phyloP scores from a whole-genome alignment of 2,329 filamentous ascomycete species.

The Zymoseptoria brevis region DNA sequence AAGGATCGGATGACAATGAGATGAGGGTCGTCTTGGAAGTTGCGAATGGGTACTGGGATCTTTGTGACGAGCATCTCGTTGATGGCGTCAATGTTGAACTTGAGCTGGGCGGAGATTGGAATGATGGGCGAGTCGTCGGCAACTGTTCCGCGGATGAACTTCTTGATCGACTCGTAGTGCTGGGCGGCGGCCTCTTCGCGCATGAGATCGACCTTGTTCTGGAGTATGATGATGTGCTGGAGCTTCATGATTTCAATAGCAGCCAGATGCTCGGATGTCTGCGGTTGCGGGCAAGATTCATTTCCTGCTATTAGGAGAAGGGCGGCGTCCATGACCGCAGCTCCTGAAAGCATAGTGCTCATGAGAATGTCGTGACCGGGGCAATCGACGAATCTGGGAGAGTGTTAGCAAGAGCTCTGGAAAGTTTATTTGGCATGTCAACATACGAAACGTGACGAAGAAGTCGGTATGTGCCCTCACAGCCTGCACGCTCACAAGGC shows the following conservation, averaged over 20 bases:
- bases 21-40: constrained; percentile 86
- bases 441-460: constrained; percentile 87
- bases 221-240: constrained; percentile 97
- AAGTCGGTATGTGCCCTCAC: constrained; percentile 76
- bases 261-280: constrained; percentile 96
- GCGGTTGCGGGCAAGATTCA: constrained; percentile 95
- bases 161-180: constrained; percentile 94
- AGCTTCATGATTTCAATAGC: constrained; percentile 99
- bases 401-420: constrained; percentile 6
- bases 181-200: constrained; percentile 86
- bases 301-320: constrained; percentile 95
- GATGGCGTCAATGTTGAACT: constrained; percentile 98
- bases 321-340: constrained; percentile 98
- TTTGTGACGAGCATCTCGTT: constrained; percentile 93
- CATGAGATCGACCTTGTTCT: constrained; percentile 99
- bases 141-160: constrained; percentile 96
- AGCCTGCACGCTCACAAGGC: constrained; percentile 89
- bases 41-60: constrained; percentile 83
- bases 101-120: constrained; percentile 93
- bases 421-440: neutral
- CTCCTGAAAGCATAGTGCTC: constrained; percentile 99
- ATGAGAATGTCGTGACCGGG: constrained; percentile 99
- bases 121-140: constrained; percentile 93
- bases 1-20: constrained; percentile 99
- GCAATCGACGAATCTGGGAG: constrained; percentile 77